Conservation (phyloP, 768 basidiomycete species). For the Leccinum broughii region DNA sequence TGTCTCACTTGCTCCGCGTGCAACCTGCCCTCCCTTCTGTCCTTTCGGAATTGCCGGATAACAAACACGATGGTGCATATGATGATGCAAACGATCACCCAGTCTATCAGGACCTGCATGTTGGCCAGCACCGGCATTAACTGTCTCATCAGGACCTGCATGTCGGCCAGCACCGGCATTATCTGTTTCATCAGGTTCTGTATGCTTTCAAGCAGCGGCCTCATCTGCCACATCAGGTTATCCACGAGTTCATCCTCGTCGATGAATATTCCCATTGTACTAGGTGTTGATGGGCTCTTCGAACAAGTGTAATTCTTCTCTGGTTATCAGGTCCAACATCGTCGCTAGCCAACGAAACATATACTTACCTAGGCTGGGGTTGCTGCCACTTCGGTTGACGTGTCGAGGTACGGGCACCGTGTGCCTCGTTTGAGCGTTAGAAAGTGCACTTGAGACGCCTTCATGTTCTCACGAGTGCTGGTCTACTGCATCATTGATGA, state of each 20-base stretch:
- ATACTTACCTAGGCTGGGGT: not conserved
- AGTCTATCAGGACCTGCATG: too few relatives aligned
- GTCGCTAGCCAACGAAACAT: not conserved
- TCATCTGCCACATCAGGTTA: too few relatives aligned
- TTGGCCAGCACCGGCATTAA: too few relatives aligned
- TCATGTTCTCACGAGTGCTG: constrained; percentile 3
- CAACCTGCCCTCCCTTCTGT: constrained; percentile 21
- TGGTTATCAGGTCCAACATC: not conserved
- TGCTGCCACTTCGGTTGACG: not conserved
- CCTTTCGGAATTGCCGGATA: constrained; percentile 15
- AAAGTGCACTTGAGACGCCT: constrained; percentile 1
- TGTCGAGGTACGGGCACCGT: not conserved
- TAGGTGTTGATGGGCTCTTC: not conserved
- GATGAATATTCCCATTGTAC: constrained; percentile 20
- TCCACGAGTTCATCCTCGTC: constrained; percentile 12
- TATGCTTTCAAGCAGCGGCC: too few relatives aligned
- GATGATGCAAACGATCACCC: constrained; percentile 13
- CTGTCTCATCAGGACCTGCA: too few relatives aligned
- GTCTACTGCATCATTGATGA: not conserved
- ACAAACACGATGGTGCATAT: constrained; percentile 21
- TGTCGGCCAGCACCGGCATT: too few relatives aligned
- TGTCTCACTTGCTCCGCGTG: constrained; percentile 17
- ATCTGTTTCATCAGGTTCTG: too few relatives aligned
- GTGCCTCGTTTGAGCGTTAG: not conserved
- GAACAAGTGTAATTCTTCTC: not conserved